Percentiles rank a stretch among this genome's conserved stretches.
Conservation (phyloP, 2,329 filamentous ascomycete species). For the Fusarium verticillioides region DNA sequence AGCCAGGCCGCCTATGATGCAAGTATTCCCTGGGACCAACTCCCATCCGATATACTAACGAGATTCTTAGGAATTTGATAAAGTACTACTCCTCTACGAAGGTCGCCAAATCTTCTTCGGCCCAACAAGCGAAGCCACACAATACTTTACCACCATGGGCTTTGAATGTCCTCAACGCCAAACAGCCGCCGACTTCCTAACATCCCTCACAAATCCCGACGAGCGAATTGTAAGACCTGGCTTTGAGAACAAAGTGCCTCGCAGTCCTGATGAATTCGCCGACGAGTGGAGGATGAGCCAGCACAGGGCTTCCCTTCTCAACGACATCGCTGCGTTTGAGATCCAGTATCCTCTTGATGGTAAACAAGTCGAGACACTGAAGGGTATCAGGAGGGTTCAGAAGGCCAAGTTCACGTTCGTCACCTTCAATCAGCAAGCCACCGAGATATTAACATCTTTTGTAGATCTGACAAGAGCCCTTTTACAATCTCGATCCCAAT, state of each 20-base stretch:
- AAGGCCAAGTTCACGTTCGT: slow-evolving; percentile 15
- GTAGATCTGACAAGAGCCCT: slow-evolving; percentile 44
- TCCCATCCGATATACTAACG: no score
- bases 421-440: accelerated
- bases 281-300: slow-evolving; percentile 46
- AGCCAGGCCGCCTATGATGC: slow-evolving; percentile 54
- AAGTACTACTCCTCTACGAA: slow-evolving; percentile 74
- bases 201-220: slow-evolving; percentile 54
- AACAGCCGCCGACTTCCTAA: slow-evolving; percentile 79
- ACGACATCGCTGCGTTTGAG: slow-evolving; percentile 47
- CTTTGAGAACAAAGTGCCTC: slow-evolving; percentile 40
- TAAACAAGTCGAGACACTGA: slow-evolving; percentile 22
- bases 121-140: slow-evolving; percentile 3
- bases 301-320: slow-evolving; percentile 36
- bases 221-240: slow-evolving; percentile 49
- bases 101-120: slow-evolving; percentile 69
- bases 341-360: slow-evolving; percentile 36
- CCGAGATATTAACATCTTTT: not conserved
- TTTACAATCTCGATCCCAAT: slow-evolving; percentile 59
- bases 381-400: slow-evolving; percentile 15
- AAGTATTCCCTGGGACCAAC: no score
- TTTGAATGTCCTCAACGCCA: slow-evolving; percentile 65
- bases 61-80: slow-evolving; percentile 63
- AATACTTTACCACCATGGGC: slow-evolving; percentile 54
- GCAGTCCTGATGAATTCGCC: slow-evolving; percentile 51